Evolutionary conservation across 78 protist genomes (phyloP), one percentile per base, ranked within the genome.

Genomic region (Chrysochromulina tobinii): DNA sequence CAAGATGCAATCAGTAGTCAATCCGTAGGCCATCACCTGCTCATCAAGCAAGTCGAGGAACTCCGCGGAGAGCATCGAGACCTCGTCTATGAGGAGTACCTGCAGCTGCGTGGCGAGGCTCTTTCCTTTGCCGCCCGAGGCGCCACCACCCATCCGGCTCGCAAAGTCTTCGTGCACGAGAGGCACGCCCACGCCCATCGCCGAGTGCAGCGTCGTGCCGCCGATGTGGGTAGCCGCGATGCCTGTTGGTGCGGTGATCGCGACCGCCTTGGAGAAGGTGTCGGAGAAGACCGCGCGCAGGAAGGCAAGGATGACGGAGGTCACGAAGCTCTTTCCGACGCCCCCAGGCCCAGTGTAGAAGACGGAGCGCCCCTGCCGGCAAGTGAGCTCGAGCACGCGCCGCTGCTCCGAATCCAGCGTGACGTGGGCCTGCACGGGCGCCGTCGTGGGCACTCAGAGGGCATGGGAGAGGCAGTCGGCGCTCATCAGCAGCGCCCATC

Each of bases 71-170:
- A 93, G 79, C 93, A 90, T 93, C 64, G 93, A 89, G 5, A 88
- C 89, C 88, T 89, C 95, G 85, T 89, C 95, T 54, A 93, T 83
- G 54, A 90, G 83, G 23, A 89, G 48, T 5, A 57, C 58, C 50
- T 66, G 72, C 1, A 57, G 59, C 50, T 15, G 4, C n/a, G 23
- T 54, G 27, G 88, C 68, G 48, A 59, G 88, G 8, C 5, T 5
- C 67, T 59, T 83, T 3, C 69, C 75, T 18, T 58, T 83, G 18
- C 53, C 5, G 88, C 17, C 4, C 20, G 20, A 3, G 14, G 51
- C 79, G 51, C 54, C 8, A n/a, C 83, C 83, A 15, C 57, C 54
- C 58, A 75, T 75, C 23, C 83, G 83, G 58, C 57, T 2, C 83
- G 38, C 83, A 14, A 75, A 75, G 83, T 75, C 83, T 3, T 9